A percentile compares a stretch with the other conserved stretches of the same genome.
Conservation (phyloP, 495 filamentous ascomycete genomes). For the Neurospora sp. region DNA sequence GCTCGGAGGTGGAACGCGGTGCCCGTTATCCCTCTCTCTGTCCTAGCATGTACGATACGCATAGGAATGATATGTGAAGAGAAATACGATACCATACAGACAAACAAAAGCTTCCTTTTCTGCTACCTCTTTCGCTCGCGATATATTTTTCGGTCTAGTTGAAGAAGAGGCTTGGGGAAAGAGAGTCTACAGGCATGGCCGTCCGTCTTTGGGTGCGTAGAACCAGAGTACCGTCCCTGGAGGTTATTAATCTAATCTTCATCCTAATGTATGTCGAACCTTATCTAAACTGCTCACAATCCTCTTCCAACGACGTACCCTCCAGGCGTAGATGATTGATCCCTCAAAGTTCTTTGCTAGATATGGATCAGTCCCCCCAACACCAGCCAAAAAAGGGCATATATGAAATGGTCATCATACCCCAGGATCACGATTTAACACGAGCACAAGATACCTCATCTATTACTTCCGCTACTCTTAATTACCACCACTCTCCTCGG, state of each 20-base stretch:
- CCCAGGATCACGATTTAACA: neutral
- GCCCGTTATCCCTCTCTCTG: too few species aligned
- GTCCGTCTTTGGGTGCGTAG: neutral
- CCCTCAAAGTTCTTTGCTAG: neutral
- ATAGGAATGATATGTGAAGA: neutral
- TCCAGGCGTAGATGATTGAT: neutral
- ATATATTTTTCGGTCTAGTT: too few species aligned
- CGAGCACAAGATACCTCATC: neutral
- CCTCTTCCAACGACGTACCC: neutral
- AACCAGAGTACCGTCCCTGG: neutral
- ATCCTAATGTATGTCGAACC: neutral
- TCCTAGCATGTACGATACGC: neutral
- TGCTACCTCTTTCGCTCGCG: too few species aligned
- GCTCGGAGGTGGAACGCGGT: too few species aligned
- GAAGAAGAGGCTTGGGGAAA: too few species aligned
- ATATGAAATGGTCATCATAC: neutral
- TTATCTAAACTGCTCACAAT: neutral
- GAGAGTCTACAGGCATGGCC: too few species aligned
- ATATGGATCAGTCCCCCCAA: neutral
- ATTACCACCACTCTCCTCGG: neutral
- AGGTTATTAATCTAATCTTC: neutral
- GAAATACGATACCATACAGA: neutral
- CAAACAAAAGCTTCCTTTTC: neutral
- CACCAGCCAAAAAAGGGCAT: neutral
- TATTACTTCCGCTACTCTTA: neutral